Conservation (phyloP, 176 grass and related monocot species). For the Rhynchospora tenuis region DNA sequence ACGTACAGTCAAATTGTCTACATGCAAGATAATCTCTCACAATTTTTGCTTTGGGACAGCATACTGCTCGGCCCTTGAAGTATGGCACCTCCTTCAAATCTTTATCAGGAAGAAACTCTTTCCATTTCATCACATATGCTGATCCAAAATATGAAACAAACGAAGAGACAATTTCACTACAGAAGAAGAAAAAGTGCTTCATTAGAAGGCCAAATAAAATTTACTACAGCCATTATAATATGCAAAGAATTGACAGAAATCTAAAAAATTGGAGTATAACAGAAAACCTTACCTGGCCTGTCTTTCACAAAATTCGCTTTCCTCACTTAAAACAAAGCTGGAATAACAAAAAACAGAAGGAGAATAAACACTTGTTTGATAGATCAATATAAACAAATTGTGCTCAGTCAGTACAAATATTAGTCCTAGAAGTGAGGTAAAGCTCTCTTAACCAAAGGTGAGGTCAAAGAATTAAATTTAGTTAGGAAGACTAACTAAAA, state of each 20-base stretch:
- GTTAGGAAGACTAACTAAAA: not conserved
- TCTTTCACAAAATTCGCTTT: conserved; percentile 67
- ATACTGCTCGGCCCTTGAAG: conserved; percentile 78
- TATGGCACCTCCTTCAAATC: conserved; percentile 61
- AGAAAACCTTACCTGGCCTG: conserved; percentile 45
- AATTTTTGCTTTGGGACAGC: conserved; percentile 70
- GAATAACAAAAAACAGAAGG: not conserved
- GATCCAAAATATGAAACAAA: conserved; percentile 73
- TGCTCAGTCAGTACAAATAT: not conserved
- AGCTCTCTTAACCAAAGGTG: not conserved
- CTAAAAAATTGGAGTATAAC: not conserved
- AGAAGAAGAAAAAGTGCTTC: conserved; percentile 13
- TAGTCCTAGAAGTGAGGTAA: not conserved
- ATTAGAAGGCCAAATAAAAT: conserved; percentile 20
- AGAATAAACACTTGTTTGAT: not conserved
- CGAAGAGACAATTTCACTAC: conserved; percentile 64
- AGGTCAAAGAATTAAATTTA: not conserved
- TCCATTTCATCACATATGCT: conserved; percentile 70
- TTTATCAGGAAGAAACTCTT: conserved; percentile 59
- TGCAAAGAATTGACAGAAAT: not conserved
- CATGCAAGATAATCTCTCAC: conserved; percentile 71
- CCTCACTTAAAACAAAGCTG: conserved; percentile 83
- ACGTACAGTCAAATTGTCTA: conserved; percentile 89
- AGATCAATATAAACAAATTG: not conserved
- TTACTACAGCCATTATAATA: not conserved